Conservation (phyloP, 495 filamentous ascomycete species). For the Poronia punctata region DNA sequence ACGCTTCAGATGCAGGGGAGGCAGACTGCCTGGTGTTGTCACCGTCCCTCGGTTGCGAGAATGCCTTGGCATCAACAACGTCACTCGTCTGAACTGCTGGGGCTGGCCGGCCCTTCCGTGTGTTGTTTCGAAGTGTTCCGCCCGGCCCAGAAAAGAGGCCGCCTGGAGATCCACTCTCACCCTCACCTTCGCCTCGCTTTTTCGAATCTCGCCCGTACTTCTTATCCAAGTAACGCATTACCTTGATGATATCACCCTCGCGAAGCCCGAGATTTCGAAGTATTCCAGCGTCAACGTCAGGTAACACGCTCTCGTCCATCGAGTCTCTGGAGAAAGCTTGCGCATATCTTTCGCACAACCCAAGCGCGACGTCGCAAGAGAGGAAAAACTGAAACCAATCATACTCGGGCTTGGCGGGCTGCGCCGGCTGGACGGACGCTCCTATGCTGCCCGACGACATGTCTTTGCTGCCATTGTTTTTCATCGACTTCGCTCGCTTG, state of each 20-base stretch:
- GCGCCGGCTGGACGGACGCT: conserved; percentile 48
- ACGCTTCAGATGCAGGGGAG: conserved; percentile 34
- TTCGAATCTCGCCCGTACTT: conserved; percentile 67
- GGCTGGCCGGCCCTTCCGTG: conserved; percentile 82
- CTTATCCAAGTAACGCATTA: conserved; percentile 82
- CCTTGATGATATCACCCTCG: conserved; percentile 92
- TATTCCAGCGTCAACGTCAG: conserved; percentile 74
- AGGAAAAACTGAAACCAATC: conserved; percentile 99
- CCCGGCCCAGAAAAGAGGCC: conserved; percentile 90
- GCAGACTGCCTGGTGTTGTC: conserved; percentile 40
- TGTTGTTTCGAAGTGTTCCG: conserved; percentile 84
- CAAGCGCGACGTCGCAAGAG: conserved; percentile 78
- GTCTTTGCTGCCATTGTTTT: conserved; percentile 15
- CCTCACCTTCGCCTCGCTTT: conserved; percentile 49
- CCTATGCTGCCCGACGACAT: conserved; percentile 29
- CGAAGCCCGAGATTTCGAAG: conserved; percentile 83
- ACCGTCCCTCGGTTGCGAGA: conserved; percentile 53
- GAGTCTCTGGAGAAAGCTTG: conserved; percentile 82
- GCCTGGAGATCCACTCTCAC: conserved; percentile 34
- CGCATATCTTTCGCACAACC: conserved; percentile 89
- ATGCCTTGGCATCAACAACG: conserved; percentile 79
- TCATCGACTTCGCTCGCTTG: conserved; percentile 35
- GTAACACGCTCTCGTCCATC: conserved; percentile 87
- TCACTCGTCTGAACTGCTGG: conserved; percentile 79
- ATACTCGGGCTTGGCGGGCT: conserved; percentile 63